Conservation (phyloP, 2,329 filamentous ascomycete genomes). For the Fusarium sp. region DNA sequence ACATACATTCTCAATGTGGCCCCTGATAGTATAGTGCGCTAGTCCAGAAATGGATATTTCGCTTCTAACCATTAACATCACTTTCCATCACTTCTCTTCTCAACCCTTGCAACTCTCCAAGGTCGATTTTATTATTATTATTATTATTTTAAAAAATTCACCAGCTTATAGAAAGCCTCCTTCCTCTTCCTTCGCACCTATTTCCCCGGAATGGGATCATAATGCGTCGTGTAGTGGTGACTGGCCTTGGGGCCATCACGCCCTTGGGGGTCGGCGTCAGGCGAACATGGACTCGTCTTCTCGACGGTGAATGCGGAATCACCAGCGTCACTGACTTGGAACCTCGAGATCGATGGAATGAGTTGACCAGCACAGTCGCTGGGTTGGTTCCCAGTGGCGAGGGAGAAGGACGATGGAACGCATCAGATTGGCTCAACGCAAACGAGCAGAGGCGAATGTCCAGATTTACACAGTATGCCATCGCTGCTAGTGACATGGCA, state of each 20-base stretch:
- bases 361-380: slow-evolving; percentile 84
- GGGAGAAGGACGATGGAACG: slow-evolving; percentile 58
- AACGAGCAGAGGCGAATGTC: slow-evolving; percentile 80
- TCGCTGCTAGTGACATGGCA: slow-evolving; percentile 87
- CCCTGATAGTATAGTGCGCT: slow-evolving; percentile 26
- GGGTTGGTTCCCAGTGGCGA: slow-evolving; percentile 73
- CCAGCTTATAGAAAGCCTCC: no score
- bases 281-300: slow-evolving; percentile 80
- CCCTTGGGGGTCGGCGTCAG: slow-evolving; percentile 83
- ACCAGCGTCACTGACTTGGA: slow-evolving; percentile 72
- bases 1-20: not conserved
- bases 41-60: slow-evolving; percentile 33
- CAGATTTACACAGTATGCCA: slow-evolving; percentile 89
- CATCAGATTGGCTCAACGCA: slow-evolving; percentile 62
- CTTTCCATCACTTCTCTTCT: slow-evolving; percentile 3
- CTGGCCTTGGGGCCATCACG: slow-evolving; percentile 82
- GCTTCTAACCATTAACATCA: slow-evolving; percentile 2
- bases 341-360: slow-evolving; percentile 67
- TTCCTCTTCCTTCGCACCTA: not conserved
- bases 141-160: not conserved
- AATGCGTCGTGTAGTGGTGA: slow-evolving; percentile 82
- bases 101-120: not conserved
- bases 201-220: slow-evolving; percentile 52
- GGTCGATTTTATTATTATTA: not conserved
- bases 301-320: slow-evolving; percentile 83